Evolutionary conservation across 192 early-diverging fungal genomes (phyloP).

Genomic region (Podila epigama): DNA sequence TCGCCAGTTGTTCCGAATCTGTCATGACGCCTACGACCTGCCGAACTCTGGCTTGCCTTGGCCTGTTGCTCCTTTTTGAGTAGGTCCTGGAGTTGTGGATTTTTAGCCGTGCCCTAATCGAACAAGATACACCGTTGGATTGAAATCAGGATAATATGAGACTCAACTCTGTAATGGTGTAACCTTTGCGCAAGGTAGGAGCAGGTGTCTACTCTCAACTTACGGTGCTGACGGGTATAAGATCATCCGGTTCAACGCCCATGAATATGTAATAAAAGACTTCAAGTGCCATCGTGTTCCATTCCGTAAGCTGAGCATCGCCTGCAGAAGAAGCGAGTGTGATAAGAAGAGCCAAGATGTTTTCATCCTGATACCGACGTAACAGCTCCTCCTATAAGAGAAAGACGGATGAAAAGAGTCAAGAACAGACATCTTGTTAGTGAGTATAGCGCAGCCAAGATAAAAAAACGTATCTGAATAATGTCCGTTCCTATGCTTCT

Average conservation of each 20-base stretch:
- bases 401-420: not conserved
- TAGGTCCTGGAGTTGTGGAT: constrained; percentile 31
- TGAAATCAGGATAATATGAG: too few species aligned
- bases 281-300: constrained; percentile 69
- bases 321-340: constrained; percentile 71
- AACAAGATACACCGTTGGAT: too few species aligned
- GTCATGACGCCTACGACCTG: constrained; percentile 61
- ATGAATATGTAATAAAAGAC: constrained; percentile 67
- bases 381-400: constrained; percentile 70
- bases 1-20: constrained; percentile 75
- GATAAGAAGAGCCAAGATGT: constrained; percentile 73
- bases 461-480: too few species aligned
- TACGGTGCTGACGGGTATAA: constrained; percentile 30
- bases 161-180: too few species aligned
- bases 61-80: constrained; percentile 28
- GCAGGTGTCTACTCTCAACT: not conserved
- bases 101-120: constrained; percentile 13
- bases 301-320: constrained; percentile 65
- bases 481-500: too few species aligned
- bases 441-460: not conserved
- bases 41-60: constrained; percentile 11
- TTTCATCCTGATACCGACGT: constrained; percentile 60
- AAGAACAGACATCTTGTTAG: constrained; percentile 13
- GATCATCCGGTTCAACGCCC: constrained; percentile 57
- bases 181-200: too few species aligned